phyloP scores from a whole-genome alignment of 2,329 filamentous ascomycete genomes.

The Colletotrichum theobromicola region DNA sequence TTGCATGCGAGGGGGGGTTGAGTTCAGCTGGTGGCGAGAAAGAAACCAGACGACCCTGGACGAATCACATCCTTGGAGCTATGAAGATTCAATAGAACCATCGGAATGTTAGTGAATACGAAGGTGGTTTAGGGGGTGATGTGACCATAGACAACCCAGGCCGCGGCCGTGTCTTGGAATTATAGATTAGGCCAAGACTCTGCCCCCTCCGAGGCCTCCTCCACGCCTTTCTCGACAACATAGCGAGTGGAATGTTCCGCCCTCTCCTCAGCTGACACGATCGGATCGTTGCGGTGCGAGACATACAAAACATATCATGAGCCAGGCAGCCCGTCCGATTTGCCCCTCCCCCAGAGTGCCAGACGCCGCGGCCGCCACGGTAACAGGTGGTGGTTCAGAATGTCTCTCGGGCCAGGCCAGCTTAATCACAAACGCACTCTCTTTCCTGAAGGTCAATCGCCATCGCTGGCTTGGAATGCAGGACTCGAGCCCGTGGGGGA shows the following conservation, averaged over 20 bases:
- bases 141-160: not conserved
- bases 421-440: not conserved
- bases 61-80: not conserved
- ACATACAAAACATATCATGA: not conserved
- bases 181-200: not conserved
- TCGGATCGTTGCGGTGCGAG: not conserved
- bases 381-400: not conserved
- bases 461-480: not conserved
- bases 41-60: not conserved
- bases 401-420: not conserved
- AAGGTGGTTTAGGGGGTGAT: not conserved
- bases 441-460: not conserved
- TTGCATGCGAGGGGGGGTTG: not conserved
- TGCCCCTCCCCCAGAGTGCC: not conserved
- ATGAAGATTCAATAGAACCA: not conserved
- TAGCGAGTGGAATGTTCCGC: not conserved
- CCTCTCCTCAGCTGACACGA: not conserved
- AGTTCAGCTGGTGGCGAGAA: not conserved
- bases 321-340: not conserved
- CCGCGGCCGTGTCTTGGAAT: not conserved
- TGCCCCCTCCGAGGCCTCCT: not conserved
- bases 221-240: not conserved
- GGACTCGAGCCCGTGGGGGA: not conserved
- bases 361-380: not conserved
- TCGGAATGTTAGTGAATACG: not conserved